Evolutionary conservation across 352 stramenopile genomes (phyloP).

Genomic region (Pythium rishiriense): DNA sequence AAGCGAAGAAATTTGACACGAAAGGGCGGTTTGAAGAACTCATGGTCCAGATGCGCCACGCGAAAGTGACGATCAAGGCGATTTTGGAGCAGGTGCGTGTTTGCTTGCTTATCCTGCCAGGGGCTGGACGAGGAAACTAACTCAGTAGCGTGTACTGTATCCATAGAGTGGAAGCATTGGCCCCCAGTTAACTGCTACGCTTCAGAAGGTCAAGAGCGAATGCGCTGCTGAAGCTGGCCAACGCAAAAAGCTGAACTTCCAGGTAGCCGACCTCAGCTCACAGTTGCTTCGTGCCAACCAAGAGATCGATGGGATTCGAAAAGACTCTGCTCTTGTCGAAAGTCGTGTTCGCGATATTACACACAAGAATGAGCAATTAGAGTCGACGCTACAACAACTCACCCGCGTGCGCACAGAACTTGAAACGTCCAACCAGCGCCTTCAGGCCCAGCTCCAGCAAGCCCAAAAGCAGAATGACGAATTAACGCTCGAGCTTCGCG

Average conservation of each 20-base stretch:
- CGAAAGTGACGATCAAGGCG: conserved; percentile 43
- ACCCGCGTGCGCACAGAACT: conserved; percentile 21
- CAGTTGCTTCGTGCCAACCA: conserved; percentile 26
- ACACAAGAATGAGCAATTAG: conserved; percentile 28
- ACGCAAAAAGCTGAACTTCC: conserved; percentile 9
- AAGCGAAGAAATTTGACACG: conserved; percentile 70
- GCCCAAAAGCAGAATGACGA: conserved; percentile 57
- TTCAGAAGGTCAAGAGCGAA: neutral
- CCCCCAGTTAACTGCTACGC: neutral
- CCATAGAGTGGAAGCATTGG: neutral
- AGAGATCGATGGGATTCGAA: conserved; percentile 38
- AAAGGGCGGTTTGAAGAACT: conserved; percentile 64
- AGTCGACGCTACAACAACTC: conserved; percentile 36
- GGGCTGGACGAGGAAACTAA: neutral
- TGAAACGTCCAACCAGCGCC: conserved; percentile 33
- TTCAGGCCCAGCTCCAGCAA: conserved; percentile 57
- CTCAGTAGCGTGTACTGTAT: neutral
- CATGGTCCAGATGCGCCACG: conserved; percentile 51
- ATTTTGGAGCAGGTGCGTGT: conserved; percentile 37
- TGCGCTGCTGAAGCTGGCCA: neutral
- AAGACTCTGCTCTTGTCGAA: conserved; percentile 15
- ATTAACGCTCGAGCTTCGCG: conserved; percentile 58
- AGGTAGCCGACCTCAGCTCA: conserved; percentile 13
- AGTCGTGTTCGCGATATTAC: conserved; percentile 14
- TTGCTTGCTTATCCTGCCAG: too few relatives aligned